Evolutionary conservation across 2,329 filamentous ascomycete genomes (phyloP).

Genomic region (Pestalotiopsis sp.): DNA sequence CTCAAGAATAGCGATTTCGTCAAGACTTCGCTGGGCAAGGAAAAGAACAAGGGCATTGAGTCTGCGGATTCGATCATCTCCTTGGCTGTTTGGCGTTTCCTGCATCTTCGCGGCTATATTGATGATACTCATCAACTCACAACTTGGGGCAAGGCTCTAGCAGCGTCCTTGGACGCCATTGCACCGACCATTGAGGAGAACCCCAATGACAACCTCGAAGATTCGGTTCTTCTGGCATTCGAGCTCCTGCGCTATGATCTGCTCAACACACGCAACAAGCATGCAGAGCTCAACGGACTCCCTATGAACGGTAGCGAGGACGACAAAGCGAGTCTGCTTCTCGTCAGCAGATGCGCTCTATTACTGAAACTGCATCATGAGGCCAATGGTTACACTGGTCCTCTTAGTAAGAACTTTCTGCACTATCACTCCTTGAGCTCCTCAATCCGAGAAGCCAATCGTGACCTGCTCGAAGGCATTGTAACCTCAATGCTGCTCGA

Average conservation of each 20-base stretch:
- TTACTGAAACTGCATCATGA: slow-evolving; percentile 82
- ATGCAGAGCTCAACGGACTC: slow-evolving; percentile 57
- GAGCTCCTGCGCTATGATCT: slow-evolving; percentile 82
- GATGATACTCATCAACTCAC: slow-evolving; percentile 80
- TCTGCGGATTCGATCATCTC: slow-evolving; percentile 67
- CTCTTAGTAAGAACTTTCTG: slow-evolving; percentile 86
- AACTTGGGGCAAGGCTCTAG: slow-evolving; percentile 79
- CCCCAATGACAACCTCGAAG: slow-evolving; percentile 61
- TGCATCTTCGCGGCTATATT: slow-evolving; percentile 87
- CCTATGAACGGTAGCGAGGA: slow-evolving; percentile 64
- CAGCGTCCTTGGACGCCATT: slow-evolving; percentile 67
- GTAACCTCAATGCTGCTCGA: slow-evolving; percentile 80
- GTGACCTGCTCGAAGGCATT: slow-evolving; percentile 84
- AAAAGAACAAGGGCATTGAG: slow-evolving; percentile 63
- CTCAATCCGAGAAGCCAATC: slow-evolving; percentile 75
- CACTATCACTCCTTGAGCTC: slow-evolving; percentile 84
- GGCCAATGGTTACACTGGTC: slow-evolving; percentile 89
- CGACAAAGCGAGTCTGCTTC: slow-evolving; percentile 76
- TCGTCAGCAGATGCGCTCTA: slow-evolving; percentile 86
- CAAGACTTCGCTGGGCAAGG: slow-evolving; percentile 66
- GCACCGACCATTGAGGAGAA: slow-evolving; percentile 53
- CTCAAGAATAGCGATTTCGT: slow-evolving; percentile 73
- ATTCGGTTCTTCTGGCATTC: slow-evolving; percentile 80
- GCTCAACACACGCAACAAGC: slow-evolving; percentile 69
- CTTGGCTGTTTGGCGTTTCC: slow-evolving; percentile 84